A percentile compares a stretch with the other conserved stretches of the same genome.
Conservation (phyloP, 768 basidiomycete genomes). For the Russula olivacea region DNA sequence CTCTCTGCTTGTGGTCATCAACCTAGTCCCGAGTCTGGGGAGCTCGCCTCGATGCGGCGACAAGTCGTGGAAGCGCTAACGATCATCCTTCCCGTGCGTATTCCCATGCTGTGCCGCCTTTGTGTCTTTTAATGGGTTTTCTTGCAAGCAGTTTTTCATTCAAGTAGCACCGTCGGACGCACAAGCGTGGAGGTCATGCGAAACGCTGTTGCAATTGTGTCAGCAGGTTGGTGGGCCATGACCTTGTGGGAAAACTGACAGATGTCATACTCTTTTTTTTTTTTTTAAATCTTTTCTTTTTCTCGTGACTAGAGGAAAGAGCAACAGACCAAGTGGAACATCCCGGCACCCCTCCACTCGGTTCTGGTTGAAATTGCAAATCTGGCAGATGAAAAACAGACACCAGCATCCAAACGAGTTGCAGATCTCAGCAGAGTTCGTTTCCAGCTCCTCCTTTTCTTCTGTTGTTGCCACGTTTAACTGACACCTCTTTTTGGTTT, state of each 20-base stretch:
- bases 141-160: slow-evolving; percentile 31
- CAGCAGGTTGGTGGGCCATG: slow-evolving; percentile 32
- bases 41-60: slow-evolving; percentile 37
- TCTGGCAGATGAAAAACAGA: slow-evolving; percentile 11
- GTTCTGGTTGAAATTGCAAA: slow-evolving; percentile 14
- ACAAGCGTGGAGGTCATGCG: slow-evolving; percentile 36
- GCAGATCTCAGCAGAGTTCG: slow-evolving; percentile 26
- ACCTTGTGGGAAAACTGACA: slow-evolving; percentile 8
- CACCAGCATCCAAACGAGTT: slow-evolving; percentile 11
- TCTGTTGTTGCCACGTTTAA: not conserved
- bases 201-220: slow-evolving; percentile 42
- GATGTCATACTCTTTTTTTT: slow-evolving; percentile 1
- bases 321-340: slow-evolving; percentile 15
- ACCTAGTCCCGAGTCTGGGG: slow-evolving; percentile 29
- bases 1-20: slow-evolving; percentile 37
- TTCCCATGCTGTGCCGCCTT: not conserved
- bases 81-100: slow-evolving; percentile 43
- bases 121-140: slow-evolving; percentile 10
- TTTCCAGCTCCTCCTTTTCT: slow-evolving; percentile 1
- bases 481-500: not conserved
- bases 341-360: slow-evolving; percentile 11
- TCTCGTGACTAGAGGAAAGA: slow-evolving; percentile 17
- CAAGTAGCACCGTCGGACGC: slow-evolving; percentile 30
- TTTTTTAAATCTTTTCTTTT: not conserved
- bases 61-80: slow-evolving; percentile 48